Evolutionary conservation across 495 filamentous ascomycete genomes (phyloP).

Genomic region (Monascus purpureus): DNA sequence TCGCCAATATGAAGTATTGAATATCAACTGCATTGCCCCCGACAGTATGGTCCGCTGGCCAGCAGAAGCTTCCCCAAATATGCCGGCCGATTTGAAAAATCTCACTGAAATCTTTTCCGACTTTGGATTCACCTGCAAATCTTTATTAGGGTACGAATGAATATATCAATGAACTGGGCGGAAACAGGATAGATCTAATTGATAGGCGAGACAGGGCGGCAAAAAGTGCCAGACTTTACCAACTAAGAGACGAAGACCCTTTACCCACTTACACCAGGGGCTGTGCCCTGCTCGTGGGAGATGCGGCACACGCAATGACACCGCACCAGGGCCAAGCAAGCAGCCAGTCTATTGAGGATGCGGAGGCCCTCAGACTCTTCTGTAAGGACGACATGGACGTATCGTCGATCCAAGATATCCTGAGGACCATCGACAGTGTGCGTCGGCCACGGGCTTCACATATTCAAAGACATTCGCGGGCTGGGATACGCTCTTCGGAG

Average conservation of each 20-base stretch:
- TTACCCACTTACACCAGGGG: constrained; percentile 7
- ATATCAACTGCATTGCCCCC: neutral
- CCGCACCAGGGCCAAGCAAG: constrained; percentile 14
- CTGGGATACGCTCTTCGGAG: no score
- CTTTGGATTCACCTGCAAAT: no score
- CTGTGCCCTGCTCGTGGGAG: constrained; percentile 10
- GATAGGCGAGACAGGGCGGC: neutral
- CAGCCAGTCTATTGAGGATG: constrained; percentile 17
- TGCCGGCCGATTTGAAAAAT: neutral
- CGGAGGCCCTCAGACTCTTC: constrained; percentile 9
- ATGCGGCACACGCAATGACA: constrained; percentile 18
- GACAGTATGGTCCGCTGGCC: neutral
- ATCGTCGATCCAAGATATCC: neutral
- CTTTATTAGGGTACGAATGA: no score
- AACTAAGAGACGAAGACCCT: neutral
- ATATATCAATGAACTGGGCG: no score
- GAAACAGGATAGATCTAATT: no score
- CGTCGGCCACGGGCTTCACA: constrained; percentile 4
- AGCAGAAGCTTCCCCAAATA: neutral
- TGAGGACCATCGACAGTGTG: constrained; percentile 7
- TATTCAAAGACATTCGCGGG: neutral
- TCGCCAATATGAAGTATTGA: neutral
- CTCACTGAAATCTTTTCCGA: neutral
- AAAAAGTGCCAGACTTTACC: neutral
- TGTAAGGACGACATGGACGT: constrained; percentile 1